Evolutionary conservation across 2,329 filamentous ascomycete genomes (phyloP).

Genomic region (Fusarium praegraminearum): DNA sequence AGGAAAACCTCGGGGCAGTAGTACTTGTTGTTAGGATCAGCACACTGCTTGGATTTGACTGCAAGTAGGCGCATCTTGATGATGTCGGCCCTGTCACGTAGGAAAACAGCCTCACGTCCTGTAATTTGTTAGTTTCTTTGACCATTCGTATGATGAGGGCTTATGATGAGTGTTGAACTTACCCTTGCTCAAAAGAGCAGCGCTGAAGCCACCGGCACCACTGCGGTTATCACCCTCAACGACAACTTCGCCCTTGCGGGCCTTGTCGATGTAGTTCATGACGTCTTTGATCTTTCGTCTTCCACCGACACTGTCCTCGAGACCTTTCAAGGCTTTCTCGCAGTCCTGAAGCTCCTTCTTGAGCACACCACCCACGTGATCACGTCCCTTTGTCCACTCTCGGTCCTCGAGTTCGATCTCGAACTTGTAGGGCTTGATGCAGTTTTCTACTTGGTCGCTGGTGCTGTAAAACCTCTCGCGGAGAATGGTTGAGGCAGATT

Average conservation of each 20-base stretch:
- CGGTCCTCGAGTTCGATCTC: conserved; percentile 93
- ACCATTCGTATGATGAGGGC: too few species aligned
- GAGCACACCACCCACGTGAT: conserved; percentile 83
- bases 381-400: conserved; percentile 88
- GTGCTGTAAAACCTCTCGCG: conserved; percentile 97
- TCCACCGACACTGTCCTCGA: conserved; percentile 84
- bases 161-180: conserved; percentile 47
- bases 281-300: conserved; percentile 90
- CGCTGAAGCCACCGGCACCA: conserved; percentile 93
- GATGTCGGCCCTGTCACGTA: conserved; percentile 89
- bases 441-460: conserved; percentile 97
- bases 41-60: conserved; percentile 91
- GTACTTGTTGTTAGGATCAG: conserved; percentile 88
- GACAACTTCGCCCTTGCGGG: conserved; percentile 84
- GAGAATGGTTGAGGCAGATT: conserved; percentile 88
- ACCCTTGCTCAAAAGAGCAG: conserved; percentile 87
- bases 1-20: conserved; percentile 97
- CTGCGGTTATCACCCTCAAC: conserved; percentile 86
- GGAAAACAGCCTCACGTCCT: conserved; percentile 94
- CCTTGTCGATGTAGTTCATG: conserved; percentile 89
- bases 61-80: conserved; percentile 91
- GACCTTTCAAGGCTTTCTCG: conserved; percentile 78
- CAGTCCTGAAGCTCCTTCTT: conserved; percentile 89
- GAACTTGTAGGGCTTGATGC: conserved; percentile 98
- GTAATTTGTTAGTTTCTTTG: conserved; percentile 39